Evolutionary conservation across 495 filamentous ascomycete species (phyloP), one percentile per base, ranked within the genome.

Genomic region (Hypoxylon intermedium): DNA sequence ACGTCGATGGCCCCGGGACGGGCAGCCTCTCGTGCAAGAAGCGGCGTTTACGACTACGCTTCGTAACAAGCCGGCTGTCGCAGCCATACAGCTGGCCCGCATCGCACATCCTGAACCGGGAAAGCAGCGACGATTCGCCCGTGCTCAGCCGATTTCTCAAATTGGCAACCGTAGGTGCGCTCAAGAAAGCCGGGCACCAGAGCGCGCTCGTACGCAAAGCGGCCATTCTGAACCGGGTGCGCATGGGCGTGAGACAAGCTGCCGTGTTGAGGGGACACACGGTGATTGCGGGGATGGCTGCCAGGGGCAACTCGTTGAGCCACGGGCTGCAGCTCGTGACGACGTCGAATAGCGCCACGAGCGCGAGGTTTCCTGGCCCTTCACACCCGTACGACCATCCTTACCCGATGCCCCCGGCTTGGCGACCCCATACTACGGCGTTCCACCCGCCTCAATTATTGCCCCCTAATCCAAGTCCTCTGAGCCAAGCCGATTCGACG

Each of bases 11-110:
- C 11, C 75, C 74, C 26, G 78, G 78, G 58, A 83, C 81, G 9
- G 74, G 75, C 3, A 62, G 58, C 0, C 50, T 80, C 13, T 60
- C 77, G 28, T 82, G 79, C 69, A 91, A 91, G 75, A 89, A 88
- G 70, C 84, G 89, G 20, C 80, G 88, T 6, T 66, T 91, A 12
- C 80, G 85, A 4, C 72, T 84, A 15, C 73, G 82, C 18, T 74
- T 90, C 16, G 81, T 89, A 58, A 91, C 88, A 3, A 89, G 87
- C 3, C 78, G 86, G 13, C 82, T 91, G 0, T 89, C 85, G 21
- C 77, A 75, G 40, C 88, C 87, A 1, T 91, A 85, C 67, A 88
- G 87, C 1, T 74, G 79, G 9, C 88, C 88, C 0, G 81, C 88
- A 4, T 85, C 86, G 16, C 85, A 90, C 68, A 86, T 89, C 49